phyloP scores from a whole-genome alignment of 2,329 filamentous ascomycete species.

The Phoma sp. region DNA sequence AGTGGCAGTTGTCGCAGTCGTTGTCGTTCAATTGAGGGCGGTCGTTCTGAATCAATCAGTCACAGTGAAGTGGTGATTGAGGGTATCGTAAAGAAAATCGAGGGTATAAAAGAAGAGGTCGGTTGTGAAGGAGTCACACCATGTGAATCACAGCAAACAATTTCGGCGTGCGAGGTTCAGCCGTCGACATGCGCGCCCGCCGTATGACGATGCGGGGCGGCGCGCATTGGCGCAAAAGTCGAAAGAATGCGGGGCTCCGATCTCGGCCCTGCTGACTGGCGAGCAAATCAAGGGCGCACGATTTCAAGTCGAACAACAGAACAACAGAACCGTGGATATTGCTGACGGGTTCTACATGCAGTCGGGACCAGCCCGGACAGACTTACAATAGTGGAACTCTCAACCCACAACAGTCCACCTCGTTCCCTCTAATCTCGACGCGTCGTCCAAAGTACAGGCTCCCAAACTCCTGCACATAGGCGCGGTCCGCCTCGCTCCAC shows the following conservation, averaged over 20 bases:
- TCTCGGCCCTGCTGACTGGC: neutral
- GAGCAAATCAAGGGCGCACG: too few species aligned
- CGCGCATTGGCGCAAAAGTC: slow-evolving; percentile 13
- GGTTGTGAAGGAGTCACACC: slow-evolving; percentile 7
- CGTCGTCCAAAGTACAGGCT: slow-evolving; percentile 70
- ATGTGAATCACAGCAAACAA: slow-evolving; percentile 13
- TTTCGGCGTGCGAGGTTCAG: slow-evolving; percentile 14
- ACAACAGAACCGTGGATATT: too few species aligned
- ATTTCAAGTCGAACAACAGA: too few species aligned
- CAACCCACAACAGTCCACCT: slow-evolving; percentile 77
- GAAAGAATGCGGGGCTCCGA: slow-evolving; percentile 17
- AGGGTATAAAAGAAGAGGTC: neutral
- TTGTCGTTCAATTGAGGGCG: too few species aligned
- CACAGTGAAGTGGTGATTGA: slow-evolving; percentile 8
- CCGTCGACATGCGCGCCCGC: slow-evolving; percentile 11
- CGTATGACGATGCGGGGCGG: slow-evolving; percentile 19
- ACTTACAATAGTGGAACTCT: slow-evolving; percentile 55
- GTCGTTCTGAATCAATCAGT: neutral
- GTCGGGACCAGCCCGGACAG: neutral
- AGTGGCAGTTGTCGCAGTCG: slow-evolving; percentile 1
- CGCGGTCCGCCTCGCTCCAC: slow-evolving; percentile 75
- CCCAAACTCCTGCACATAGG: slow-evolving; percentile 69
- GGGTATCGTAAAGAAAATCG: neutral
- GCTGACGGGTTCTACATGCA: too few species aligned
- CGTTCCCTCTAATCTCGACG: slow-evolving; percentile 69